Evolutionary conservation across 176 grass and related monocot species (phyloP).

Genomic region (Alopecurus myosuroides): DNA sequence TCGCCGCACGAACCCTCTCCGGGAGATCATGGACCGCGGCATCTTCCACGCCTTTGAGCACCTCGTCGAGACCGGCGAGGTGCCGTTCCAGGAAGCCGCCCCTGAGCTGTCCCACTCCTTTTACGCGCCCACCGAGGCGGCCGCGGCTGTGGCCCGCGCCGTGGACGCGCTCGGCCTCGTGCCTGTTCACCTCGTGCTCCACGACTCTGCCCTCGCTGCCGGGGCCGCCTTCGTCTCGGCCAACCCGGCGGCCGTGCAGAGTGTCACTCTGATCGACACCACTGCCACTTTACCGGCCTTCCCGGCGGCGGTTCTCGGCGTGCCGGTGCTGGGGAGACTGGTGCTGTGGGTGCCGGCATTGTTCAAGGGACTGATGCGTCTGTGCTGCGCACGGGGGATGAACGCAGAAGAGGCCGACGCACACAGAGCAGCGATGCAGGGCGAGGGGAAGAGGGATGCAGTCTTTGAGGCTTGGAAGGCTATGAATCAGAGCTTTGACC

Average conservation of each 20-base stretch:
- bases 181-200: conserved; percentile 71
- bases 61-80: conserved; percentile 65
- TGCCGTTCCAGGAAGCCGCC: conserved; percentile 50
- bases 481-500: conserved; percentile 76
- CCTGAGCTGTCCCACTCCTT: conserved; percentile 2
- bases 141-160: conserved; percentile 34
- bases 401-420: conserved; percentile 30
- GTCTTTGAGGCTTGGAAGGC: conserved; percentile 61
- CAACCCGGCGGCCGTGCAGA: conserved; percentile 37
- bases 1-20: conserved; percentile 9
- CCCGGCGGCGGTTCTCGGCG: conserved; percentile 45
- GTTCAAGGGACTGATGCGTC: conserved; percentile 49
- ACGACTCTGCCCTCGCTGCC: conserved; percentile 55
- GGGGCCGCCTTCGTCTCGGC: conserved; percentile 47
- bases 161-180: conserved; percentile 45
- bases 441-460: conserved; percentile 31
- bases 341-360: conserved; percentile 46
- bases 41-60: conserved; percentile 87
- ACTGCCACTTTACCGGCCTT: conserved; percentile 50
- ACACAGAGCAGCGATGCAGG: conserved; percentile 43
- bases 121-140: conserved; percentile 41
- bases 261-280: conserved; percentile 61
- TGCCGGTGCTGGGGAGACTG: conserved; percentile 47
- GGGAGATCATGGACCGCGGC: conserved; percentile 56
- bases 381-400: conserved; percentile 58